phyloP scores from a whole-genome alignment of 257 asterid species.

The Apocynum venetum region DNA sequence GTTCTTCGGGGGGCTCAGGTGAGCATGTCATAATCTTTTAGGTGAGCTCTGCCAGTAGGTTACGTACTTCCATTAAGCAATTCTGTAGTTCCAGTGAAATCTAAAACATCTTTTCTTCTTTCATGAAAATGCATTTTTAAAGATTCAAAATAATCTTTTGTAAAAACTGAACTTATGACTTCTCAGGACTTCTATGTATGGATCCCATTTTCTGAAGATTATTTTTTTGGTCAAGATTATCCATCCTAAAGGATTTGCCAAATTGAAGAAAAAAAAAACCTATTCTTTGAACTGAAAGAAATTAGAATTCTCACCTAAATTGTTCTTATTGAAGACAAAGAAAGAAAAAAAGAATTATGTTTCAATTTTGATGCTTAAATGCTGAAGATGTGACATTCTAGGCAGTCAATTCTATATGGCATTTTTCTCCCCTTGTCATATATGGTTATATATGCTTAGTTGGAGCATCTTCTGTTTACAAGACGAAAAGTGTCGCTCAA shows the following conservation, averaged over 20 bases:
- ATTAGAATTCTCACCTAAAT: neutral
- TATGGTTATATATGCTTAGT: neutral
- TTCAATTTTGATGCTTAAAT: neutral
- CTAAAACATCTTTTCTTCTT: no score
- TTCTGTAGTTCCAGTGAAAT: no score
- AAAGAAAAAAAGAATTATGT: neutral
- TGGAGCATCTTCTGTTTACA: neutral
- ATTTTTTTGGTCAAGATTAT: neutral
- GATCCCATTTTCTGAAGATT: neutral
- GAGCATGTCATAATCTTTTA: constrained; percentile 17
- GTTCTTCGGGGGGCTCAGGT: constrained; percentile 99
- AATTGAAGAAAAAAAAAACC: no score
- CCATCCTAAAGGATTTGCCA: neutral
- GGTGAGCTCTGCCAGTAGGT: neutral
- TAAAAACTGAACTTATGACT: no score
- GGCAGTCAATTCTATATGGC: neutral
- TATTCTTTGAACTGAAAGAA: no score
- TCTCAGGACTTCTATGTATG: neutral
- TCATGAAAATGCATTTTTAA: no score
- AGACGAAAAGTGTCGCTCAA: neutral
- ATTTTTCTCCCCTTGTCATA: neutral
- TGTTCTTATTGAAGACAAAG: neutral
- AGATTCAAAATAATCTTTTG: no score
- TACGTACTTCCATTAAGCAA: neutral
- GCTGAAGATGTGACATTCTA: neutral